phyloP scores from a whole-genome alignment of 352 stramenopile genomes.

The Globisporangium abappressorium region DNA sequence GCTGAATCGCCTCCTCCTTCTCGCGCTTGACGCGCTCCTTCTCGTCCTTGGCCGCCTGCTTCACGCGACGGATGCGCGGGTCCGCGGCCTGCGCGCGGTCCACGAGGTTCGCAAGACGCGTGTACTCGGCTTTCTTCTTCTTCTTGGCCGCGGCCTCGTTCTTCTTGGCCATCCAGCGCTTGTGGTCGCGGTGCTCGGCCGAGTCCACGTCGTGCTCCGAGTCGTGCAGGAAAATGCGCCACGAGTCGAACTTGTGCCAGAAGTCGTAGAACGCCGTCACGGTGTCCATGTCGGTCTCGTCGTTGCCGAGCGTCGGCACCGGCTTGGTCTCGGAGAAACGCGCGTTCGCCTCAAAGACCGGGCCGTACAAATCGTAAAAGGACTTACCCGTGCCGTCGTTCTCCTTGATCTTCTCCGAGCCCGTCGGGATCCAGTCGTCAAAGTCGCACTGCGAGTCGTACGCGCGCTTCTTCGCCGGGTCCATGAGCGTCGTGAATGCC shows the following conservation, averaged over 20 bases:
- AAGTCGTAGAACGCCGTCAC: conserved; percentile 89
- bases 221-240: conserved; percentile 82
- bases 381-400: conserved; percentile 75
- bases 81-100: conserved; percentile 74
- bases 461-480: conserved; percentile 77
- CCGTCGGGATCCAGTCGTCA: conserved; percentile 73
- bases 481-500: conserved; percentile 77
- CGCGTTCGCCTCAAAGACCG: conserved; percentile 74
- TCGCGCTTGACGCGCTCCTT: conserved; percentile 68
- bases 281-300: conserved; percentile 56
- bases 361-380: conserved; percentile 85
- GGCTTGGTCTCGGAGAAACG: conserved; percentile 82
- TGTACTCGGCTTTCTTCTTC: conserved; percentile 89
- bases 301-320: conserved; percentile 63
- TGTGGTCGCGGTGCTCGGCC: conserved; percentile 82
- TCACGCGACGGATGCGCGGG: conserved; percentile 76
- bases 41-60: conserved; percentile 84
- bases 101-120: conserved; percentile 72
- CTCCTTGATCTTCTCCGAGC: conserved; percentile 75
- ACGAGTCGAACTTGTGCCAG: conserved; percentile 88
- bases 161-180: conserved; percentile 89
- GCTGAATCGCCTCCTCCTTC: conserved; percentile 74
- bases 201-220: conserved; percentile 84
- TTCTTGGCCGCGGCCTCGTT: conserved; percentile 84
- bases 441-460: conserved; percentile 89